Evolutionary conservation across 2,329 filamentous ascomycete genomes (phyloP), one percentile per base, ranked within the genome.

Genomic region (Pyrenophora seminiperda): DNA sequence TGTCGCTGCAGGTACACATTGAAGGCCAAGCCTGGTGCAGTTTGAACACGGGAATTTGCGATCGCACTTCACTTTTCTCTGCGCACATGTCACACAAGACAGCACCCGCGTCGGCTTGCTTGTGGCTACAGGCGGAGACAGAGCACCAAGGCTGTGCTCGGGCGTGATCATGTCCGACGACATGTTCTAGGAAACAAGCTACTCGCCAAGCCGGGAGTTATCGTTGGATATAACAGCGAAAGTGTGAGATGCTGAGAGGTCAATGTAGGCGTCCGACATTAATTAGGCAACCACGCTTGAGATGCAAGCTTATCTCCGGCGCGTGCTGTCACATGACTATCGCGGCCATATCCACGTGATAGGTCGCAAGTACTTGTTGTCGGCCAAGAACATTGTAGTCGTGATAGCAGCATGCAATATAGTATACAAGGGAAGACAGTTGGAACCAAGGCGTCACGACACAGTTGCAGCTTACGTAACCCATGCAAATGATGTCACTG

Each of bases 21-120:
- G 55, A 11, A 53, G 58, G 1, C 62, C 54, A 18, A 61, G 47
- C 36, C 63, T 72, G 20, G 50, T 54, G 44, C 71, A 74, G 39
- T 70, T 65, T 7, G 58, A 44, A 44, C 71, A 74, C 2, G 72
- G 72, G n/a, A 56, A 71, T 18, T 63, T 65, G n/a, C 68, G 66
- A 42, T 74, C 70, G 47, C 72, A 73, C 43, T 69, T 73, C 47
- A 74, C 68, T 52, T 74, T 74, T 31, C 72, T 66, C 38, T 68
- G 87, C 67, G 91, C 88, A 66, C 89, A 93, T 15, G 86, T 78
- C 11, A 90, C 79, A 63, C 89, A 93, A 30, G 82, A 76, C 24
- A 80, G 75, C 11, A 78, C 65, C n/a, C 75, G 71, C 46, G 71
- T 71, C 18, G 70, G 56, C 54, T 71, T 73, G 15, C 56, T 34